These are phyloP conservation scores for Juglanconis sp. DNA, from an alignment of 2,329 filamentous ascomycete genomes.

Conservation along the genomic window DNA sequence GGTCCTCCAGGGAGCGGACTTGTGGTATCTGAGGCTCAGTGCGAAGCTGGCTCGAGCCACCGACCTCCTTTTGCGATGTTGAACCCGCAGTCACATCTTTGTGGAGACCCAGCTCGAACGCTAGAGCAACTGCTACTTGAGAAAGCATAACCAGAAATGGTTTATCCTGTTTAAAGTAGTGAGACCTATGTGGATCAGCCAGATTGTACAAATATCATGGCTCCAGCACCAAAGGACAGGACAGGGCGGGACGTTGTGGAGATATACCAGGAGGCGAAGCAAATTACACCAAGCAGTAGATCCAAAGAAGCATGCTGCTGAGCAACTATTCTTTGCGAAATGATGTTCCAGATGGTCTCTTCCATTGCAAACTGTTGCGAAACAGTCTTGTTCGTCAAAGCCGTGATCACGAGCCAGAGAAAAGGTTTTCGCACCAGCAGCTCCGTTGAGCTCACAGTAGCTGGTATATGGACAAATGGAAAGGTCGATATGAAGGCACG, in stretches of 20 bases:
- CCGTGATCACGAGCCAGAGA: slow-evolving; percentile 7
- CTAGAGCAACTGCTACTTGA: slow-evolving; percentile 23
- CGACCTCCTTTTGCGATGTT: neutral
- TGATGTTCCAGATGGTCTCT: slow-evolving; percentile 16
- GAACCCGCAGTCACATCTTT: slow-evolving; percentile 12
- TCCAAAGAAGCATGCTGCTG: slow-evolving; percentile 12
- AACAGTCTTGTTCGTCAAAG: slow-evolving; percentile 3
- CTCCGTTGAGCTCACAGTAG: neutral
- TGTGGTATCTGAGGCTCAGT: neutral
- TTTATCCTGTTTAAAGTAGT: slow-evolving; percentile 27
- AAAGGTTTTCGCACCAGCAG: slow-evolving; percentile 1
- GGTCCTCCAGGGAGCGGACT: slow-evolving; percentile 13
- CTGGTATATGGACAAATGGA: neutral
- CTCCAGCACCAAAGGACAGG: neutral
- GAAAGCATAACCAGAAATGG: slow-evolving; percentile 26
- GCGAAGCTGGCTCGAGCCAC: neutral
- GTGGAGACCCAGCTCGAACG: slow-evolving; percentile 25
- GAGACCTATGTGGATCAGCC: slow-evolving; percentile 20
- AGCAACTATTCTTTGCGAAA: slow-evolving; percentile 11
- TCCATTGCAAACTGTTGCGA: slow-evolving; percentile 16
- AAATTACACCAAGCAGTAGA: slow-evolving; percentile 14
- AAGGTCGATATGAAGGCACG: neutral
- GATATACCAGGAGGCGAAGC: slow-evolving; percentile 13
- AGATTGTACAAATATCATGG: neutral
- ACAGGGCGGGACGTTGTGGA: neutral